phyloP scores from a whole-genome alignment of 345 rosid genomes.

The Crucihimalaya himalaica region DNA sequence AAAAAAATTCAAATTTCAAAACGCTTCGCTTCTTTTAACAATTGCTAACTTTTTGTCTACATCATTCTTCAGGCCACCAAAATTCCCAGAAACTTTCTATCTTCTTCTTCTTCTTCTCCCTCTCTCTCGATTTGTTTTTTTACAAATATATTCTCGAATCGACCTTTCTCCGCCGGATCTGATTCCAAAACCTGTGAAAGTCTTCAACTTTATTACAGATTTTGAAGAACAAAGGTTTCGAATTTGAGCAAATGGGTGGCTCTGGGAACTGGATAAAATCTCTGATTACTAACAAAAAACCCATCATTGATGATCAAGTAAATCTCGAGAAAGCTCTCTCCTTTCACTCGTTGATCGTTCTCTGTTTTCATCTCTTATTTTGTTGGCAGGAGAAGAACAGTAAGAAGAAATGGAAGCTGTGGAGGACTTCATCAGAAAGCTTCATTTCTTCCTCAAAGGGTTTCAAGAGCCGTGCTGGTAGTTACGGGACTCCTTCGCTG shows the following conservation, averaged over 20 bases:
- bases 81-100: slow-evolving; percentile 12
- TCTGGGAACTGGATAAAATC: slow-evolving; percentile 80
- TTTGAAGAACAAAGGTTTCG: slow-evolving; percentile 7
- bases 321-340: neutral
- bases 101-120: neutral
- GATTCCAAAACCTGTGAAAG: slow-evolving; percentile 37
- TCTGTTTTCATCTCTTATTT: slow-evolving; percentile 12
- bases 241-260: slow-evolving; percentile 53
- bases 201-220: slow-evolving; percentile 23
- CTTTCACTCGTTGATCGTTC: neutral
- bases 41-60: slow-evolving; percentile 7
- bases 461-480: slow-evolving; percentile 44
- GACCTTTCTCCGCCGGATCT: slow-evolving; percentile 17
- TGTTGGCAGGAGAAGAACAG: slow-evolving; percentile 49
- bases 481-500: slow-evolving; percentile 49
- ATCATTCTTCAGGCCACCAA: slow-evolving; percentile 38
- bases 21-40: slow-evolving; percentile 39
- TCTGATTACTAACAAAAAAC: slow-evolving; percentile 51
- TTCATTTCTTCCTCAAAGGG: slow-evolving; percentile 49
- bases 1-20: slow-evolving; percentile 60
- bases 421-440: slow-evolving; percentile 90
- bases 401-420: slow-evolving; percentile 85
- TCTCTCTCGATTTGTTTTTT: neutral
- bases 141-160: slow-evolving; percentile 15
- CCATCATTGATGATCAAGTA: slow-evolving; percentile 51